These are phyloP conservation scores for Cicer arietinum DNA, from an alignment of 306 rosid species.

Conservation along the genomic window DNA sequence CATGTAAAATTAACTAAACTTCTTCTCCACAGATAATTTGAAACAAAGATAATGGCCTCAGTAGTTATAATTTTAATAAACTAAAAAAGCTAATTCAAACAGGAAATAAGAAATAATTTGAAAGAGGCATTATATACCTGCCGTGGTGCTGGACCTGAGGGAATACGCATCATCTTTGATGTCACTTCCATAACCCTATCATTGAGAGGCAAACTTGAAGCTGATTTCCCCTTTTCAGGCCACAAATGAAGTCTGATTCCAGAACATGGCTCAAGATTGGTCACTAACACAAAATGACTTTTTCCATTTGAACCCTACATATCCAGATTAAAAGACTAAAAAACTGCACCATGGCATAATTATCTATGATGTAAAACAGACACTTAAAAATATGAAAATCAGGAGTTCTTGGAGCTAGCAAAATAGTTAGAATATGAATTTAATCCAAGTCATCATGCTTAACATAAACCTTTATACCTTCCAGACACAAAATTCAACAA, in stretches of 20 bases:
- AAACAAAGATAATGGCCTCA: constrained; percentile 32
- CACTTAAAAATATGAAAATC: background rate
- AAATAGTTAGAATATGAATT: constrained; percentile 9
- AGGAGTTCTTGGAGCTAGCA: constrained; percentile 31
- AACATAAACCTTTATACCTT: constrained; percentile 11
- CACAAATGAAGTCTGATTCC: constrained; percentile 96
- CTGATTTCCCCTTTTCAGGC: constrained; percentile 81
- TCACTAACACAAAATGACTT: constrained; percentile 89
- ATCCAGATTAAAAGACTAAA: constrained; percentile 48
- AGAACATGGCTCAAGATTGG: constrained; percentile 95
- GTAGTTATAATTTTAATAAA: constrained; percentile 9
- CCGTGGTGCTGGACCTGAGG: constrained; percentile 97
- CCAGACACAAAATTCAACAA: constrained; percentile 25
- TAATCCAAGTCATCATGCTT: constrained; percentile 21
- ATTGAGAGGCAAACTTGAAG: constrained; percentile 63
- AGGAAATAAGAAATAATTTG: constrained; percentile 30
- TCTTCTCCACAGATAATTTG: constrained; percentile 28
- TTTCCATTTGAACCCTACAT: constrained; percentile 82
- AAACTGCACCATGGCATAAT: constrained; percentile 31
- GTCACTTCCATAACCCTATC: constrained; percentile 83
- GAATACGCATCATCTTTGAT: constrained; percentile 89
- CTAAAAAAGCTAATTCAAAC: constrained; percentile 34
- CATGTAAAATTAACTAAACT: constrained; percentile 38
- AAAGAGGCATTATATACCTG: constrained; percentile 63
- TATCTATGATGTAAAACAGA: constrained; percentile 36